These are phyloP conservation scores for Metarhizium anisopliae DNA, from an alignment of 2,329 filamentous ascomycete species.

Conservation along the genomic window DNA sequence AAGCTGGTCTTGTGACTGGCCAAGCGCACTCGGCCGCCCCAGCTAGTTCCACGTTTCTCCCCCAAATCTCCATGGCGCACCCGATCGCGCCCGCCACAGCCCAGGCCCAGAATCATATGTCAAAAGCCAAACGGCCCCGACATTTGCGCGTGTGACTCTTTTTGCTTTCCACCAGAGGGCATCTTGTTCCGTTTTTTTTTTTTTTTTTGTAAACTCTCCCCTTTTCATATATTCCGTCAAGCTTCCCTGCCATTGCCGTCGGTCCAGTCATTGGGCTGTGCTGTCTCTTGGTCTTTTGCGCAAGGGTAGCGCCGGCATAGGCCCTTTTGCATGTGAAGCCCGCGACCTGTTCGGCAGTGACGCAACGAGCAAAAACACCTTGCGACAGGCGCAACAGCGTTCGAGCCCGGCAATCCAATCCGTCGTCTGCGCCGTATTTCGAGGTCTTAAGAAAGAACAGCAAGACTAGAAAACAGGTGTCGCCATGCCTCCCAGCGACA, in stretches of 20 bases:
- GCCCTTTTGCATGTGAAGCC: not conserved
- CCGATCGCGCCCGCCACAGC: slow-evolving; percentile 3
- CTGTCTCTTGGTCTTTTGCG: too few species aligned
- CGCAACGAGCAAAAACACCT: not conserved
- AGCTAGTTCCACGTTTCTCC: not conserved
- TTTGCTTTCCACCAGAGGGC: not conserved
- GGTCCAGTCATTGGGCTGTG: too few species aligned
- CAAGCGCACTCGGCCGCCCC: not conserved
- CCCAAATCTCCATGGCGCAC: not conserved
- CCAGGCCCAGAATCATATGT: slow-evolving; percentile 6
- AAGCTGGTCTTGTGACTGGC: not conserved
- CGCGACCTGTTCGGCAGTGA: not conserved
- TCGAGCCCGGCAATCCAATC: too few species aligned
- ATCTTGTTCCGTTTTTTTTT: not conserved
- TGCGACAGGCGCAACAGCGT: too few species aligned
- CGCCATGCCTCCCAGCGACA: slow-evolving; percentile 24
- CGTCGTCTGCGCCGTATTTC: too few species aligned
- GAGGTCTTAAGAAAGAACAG: not conserved
- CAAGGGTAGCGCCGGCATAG: not conserved
- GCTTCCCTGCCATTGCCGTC: too few species aligned
- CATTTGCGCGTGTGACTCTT: not conserved
- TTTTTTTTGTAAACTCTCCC: not conserved
- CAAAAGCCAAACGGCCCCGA: slow-evolving; percentile 1
- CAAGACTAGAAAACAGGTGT: not conserved
- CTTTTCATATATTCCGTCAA: too few species aligned